These are phyloP conservation scores for Elongisporangium prolatum DNA, from an alignment of 352 stramenopile genomes.

Conservation along the genomic window DNA sequence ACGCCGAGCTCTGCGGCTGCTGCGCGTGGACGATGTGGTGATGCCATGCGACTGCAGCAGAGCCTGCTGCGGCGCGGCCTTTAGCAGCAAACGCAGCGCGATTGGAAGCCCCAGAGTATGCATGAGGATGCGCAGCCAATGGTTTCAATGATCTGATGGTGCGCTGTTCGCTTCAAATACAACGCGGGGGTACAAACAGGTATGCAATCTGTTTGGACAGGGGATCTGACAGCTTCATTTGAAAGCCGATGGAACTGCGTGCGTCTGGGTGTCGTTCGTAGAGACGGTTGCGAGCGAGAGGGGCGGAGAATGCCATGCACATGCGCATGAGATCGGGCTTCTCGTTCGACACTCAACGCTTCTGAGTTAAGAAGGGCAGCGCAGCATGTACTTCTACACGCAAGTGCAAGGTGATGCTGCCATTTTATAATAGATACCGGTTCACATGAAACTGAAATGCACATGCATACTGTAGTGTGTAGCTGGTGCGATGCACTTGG, in stretches of 20 bases:
- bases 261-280: no score
- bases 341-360: no score
- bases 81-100: neutral
- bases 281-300: neutral
- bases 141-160: neutral
- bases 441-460: no score
- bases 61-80: neutral
- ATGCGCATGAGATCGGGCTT: no score
- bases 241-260: no score
- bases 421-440: no score
- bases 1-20: constrained; percentile 40
- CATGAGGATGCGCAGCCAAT: neutral
- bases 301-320: neutral
- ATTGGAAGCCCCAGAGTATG: neutral
- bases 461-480: no score
- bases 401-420: no score
- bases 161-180: neutral
- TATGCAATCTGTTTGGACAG: neutral
- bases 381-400: no score
- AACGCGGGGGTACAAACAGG: neutral
- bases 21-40: neutral
- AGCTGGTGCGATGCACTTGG: no score
- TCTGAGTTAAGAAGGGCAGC: no score
- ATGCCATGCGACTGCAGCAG: neutral
- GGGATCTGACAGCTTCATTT: neutral